A percentile compares a stretch with the other conserved stretches of the same genome.
These are phyloP conservation scores for Penicillium sp. DNA, from an alignment of 2,329 filamentous ascomycete species.

Conservation along the genomic window DNA sequence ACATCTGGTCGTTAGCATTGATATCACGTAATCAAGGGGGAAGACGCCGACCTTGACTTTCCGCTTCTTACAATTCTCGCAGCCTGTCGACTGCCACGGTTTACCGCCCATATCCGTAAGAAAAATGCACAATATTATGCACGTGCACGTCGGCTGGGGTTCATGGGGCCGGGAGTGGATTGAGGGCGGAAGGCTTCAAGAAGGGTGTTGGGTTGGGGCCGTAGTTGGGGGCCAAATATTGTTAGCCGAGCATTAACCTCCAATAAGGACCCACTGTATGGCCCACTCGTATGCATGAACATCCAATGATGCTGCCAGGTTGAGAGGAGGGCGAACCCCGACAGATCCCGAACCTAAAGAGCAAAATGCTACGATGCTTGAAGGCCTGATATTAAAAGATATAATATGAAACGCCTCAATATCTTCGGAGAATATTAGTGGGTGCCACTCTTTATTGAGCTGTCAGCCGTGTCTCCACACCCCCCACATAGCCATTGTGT, in stretches of 20 bases:
- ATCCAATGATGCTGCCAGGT: background rate
- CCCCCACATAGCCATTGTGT: too few relatives aligned
- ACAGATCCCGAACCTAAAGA: too few relatives aligned
- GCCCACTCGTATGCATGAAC: background rate
- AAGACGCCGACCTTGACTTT: conserved; percentile 3
- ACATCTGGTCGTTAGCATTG: background rate
- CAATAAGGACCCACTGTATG: background rate
- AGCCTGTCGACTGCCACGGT: conserved; percentile 5
- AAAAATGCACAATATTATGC: background rate
- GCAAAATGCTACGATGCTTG: too few relatives aligned
- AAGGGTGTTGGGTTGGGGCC: background rate
- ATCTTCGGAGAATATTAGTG: too few relatives aligned
- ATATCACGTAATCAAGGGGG: background rate
- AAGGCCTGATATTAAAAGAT: too few relatives aligned
- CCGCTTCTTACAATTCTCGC: conserved; percentile 1
- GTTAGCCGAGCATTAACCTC: background rate
- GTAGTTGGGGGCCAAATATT: background rate
- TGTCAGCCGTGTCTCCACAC: too few relatives aligned
- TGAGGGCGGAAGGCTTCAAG: background rate
- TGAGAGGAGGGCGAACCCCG: background rate
- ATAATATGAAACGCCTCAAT: too few relatives aligned
- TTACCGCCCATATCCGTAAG: conserved; percentile 1
- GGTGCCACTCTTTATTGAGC: too few relatives aligned
- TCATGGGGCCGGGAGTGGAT: background rate
- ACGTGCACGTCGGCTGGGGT: background rate